Conservation (phyloP, 148 eudicot species). For the Heliosperma pusillum region DNA sequence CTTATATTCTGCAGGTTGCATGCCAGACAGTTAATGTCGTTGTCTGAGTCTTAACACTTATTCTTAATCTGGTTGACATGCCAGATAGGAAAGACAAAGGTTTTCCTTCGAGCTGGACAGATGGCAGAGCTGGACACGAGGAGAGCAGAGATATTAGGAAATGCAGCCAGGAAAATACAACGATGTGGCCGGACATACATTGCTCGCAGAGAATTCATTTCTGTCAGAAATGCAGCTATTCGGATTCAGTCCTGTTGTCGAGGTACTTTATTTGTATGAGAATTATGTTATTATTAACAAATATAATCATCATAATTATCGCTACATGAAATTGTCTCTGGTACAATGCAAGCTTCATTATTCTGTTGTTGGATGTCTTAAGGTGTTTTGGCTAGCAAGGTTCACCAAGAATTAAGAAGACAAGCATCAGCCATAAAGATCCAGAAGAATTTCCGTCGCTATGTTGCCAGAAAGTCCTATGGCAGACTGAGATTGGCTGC, state of each 20-base stretch:
- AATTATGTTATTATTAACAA: neutral
- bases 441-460: slow-evolving; percentile 74
- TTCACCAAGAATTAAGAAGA: slow-evolving; percentile 64
- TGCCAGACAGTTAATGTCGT: neutral
- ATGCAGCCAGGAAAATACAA: slow-evolving; percentile 88
- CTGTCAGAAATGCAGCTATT: slow-evolving; percentile 71
- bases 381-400: slow-evolving; percentile 78
- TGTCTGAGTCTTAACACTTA: neutral
- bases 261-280: slow-evolving; percentile 45
- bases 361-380: slow-evolving; percentile 14
- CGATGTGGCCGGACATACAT: slow-evolving; percentile 83
- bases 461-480: slow-evolving; percentile 56
- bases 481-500: slow-evolving; percentile 47
- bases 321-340: neutral
- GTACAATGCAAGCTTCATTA: slow-evolving; percentile 2
- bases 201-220: slow-evolving; percentile 77
- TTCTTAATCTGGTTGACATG: slow-evolving; percentile 29
- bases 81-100: slow-evolving; percentile 95
- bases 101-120: slow-evolving; percentile 98
- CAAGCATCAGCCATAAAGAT: slow-evolving; percentile 86
- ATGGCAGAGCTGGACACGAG: slow-evolving; percentile 99
- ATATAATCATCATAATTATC: neutral
- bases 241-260: slow-evolving; percentile 84
- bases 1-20: neutral
- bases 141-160: slow-evolving; percentile 91